Base-by-base conservation (phyloP, 225 moss, liverwort and hornwort species). In the Polytrichum commune region DNA sequence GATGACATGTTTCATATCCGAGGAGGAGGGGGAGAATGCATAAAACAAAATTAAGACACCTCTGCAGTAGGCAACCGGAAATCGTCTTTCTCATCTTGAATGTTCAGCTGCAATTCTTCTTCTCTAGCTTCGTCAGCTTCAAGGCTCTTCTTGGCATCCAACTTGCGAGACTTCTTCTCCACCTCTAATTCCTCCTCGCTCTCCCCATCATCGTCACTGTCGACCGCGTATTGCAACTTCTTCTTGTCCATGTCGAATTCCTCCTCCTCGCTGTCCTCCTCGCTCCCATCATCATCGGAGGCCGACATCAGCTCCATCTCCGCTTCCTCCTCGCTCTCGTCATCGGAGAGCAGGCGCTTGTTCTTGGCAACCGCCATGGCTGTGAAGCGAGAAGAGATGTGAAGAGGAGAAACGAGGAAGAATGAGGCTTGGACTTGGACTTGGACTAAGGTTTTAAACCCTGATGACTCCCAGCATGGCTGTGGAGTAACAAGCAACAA, bases 21-120 rank as follows among this genome's bases (percentile, higher is more conserved):
- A 16, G 13, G 46, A 16, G 46, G 13, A 46, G 46, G 46, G 46
- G 16, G 13, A 16, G 46, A 46, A 46, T 46, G 13, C 46, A 46
- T 10, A 46, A 13, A 3, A 16, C 32, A 56, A 54, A 23, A 64
- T 70, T 70, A 1, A n/a, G 53, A 56, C 85, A 94, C 94, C 81
- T 95, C 83, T 16, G 79, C 79, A 23, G 86, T 86, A 19, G 98
- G 98, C 26, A 98, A 79, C 22, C 86, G 86, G 73, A 95, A 98
- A 67, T 93, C 95, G 74, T 98, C 98, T 13, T 82, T 65, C 68
- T 98, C 95, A 55, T 84, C 95, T 81, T 91, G 91, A 33, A 98
- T 95, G 71, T 98, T 98, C 18, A 98, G 83, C 77, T 98, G 91
- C 93, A 98, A 82, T 73, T 90, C 92, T 80, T 98, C 95, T 66